Percentiles rank a stretch among this genome's conserved stretches.
phyloP scores from a whole-genome alignment of 108 stramenopile genomes.

The Nannochloropsis granulata region DNA sequence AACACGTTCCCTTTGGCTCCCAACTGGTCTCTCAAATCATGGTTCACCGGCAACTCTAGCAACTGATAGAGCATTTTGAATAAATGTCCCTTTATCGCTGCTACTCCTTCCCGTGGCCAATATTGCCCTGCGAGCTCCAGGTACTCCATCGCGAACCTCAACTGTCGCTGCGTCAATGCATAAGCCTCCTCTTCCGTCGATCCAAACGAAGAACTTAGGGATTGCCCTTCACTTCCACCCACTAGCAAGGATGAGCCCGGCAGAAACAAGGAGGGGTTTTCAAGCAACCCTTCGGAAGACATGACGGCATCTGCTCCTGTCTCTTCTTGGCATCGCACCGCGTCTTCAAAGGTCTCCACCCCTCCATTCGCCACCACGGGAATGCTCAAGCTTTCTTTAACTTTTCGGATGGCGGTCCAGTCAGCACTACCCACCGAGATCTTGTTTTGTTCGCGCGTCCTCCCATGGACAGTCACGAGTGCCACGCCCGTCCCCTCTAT shows the following conservation, averaged over 20 bases:
- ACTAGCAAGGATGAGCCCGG: not conserved
- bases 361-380: conserved; percentile 80
- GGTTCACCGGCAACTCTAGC: not conserved
- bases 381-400: conserved; percentile 16
- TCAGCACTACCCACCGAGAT: conserved; percentile 45
- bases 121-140: conserved; percentile 57
- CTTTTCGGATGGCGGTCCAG: conserved; percentile 36
- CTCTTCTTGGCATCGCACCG: conserved; percentile 40
- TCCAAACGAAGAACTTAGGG: not conserved
- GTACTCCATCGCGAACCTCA: conserved; percentile 50
- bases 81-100: conserved; percentile 11
- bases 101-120: not conserved
- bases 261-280: conserved; percentile 67
- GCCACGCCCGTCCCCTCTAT: conserved; percentile 72
- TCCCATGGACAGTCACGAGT: conserved; percentile 81
- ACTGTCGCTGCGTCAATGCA: conserved; percentile 10
- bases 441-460: conserved; percentile 68
- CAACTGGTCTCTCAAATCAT: conserved; percentile 11
- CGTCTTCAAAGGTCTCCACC: conserved; percentile 58
- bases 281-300: conserved; percentile 76
- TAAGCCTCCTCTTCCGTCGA: not conserved
- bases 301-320: conserved; percentile 79
- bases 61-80: conserved; percentile 25
- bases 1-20: not conserved
- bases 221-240: not conserved